phyloP scores from a whole-genome alignment of 768 basidiomycete genomes.

The Vararia minispora region DNA sequence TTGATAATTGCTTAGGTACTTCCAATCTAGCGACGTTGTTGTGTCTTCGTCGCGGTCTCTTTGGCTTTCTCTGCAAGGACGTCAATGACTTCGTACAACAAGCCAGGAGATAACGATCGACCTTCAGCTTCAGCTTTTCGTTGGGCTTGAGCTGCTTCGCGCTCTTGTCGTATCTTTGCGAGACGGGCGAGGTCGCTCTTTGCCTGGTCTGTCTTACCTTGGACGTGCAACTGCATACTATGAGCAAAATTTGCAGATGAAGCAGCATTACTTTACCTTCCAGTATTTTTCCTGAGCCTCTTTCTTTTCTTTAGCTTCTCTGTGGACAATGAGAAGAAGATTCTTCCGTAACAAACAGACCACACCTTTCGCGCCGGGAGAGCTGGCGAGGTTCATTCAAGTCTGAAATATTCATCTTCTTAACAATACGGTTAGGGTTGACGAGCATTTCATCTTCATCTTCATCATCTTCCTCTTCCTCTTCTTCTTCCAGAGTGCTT shows the following conservation, averaged over 20 bases:
- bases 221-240: slow-evolving; percentile 42
- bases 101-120: too few species aligned
- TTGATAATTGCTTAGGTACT: too few species aligned
- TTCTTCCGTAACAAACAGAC: slow-evolving; percentile 1
- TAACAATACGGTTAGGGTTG: slow-evolving; percentile 67
- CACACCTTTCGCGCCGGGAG: slow-evolving; percentile 55
- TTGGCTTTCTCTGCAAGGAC: too few species aligned
- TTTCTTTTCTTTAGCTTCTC: slow-evolving; percentile 87
- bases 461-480: slow-evolving; percentile 34
- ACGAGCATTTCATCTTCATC: slow-evolving; percentile 61
- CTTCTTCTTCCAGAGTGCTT: slow-evolving; percentile 17
- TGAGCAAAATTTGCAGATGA: neutral
- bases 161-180: slow-evolving; percentile 74
- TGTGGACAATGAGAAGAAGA: slow-evolving; percentile 18
- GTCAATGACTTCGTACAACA: too few species aligned
- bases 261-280: slow-evolving; percentile 42
- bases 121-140: slow-evolving; percentile 85
- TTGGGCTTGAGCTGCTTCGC: slow-evolving; percentile 81
- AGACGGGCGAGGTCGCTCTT: slow-evolving; percentile 82
- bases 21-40: too few species aligned
- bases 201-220: slow-evolving; percentile 87
- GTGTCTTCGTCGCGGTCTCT: too few species aligned
- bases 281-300: slow-evolving; percentile 82
- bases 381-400: slow-evolving; percentile 52
- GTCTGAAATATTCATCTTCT: slow-evolving; percentile 70